Evolutionary conservation across 768 basidiomycete genomes (phyloP).

Genomic region (Panellus pusillus): DNA sequence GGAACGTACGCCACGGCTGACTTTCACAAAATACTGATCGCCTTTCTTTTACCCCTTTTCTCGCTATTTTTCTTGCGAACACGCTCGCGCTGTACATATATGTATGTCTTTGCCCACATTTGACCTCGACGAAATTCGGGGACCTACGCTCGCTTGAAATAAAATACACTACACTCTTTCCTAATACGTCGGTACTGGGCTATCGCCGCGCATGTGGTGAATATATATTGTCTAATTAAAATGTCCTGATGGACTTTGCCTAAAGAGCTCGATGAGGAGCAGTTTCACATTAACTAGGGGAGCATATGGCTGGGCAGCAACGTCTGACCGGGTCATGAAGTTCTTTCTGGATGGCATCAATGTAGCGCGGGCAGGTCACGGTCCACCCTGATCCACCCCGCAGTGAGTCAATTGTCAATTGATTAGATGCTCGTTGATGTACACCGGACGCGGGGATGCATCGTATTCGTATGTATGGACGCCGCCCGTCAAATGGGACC

Average conservation of each 20-base stretch:
- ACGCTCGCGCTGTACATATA: conserved; percentile 9
- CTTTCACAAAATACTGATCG: conserved; percentile 32
- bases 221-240: not conserved
- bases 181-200: conserved; percentile 17
- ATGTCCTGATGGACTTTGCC: not conserved
- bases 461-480: too few relatives aligned
- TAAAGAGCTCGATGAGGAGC: too few relatives aligned
- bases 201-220: not conserved
- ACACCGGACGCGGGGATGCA: too few relatives aligned
- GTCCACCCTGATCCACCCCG: too few relatives aligned
- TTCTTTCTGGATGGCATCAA: too few relatives aligned
- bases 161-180: not conserved
- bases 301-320: too few relatives aligned
- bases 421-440: too few relatives aligned
- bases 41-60: not conserved
- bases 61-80: not conserved
- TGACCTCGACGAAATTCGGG: not conserved
- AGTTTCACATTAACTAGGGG: too few relatives aligned
- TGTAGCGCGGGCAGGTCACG: too few relatives aligned
- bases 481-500: too few relatives aligned
- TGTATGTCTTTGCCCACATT: not conserved
- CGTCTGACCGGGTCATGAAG: too few relatives aligned
- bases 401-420: too few relatives aligned
- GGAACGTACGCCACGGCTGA: conserved; percentile 29
- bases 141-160: conserved; percentile 6